Conservation (phyloP, 2,329 filamentous ascomycete genomes). For the Hymenoscyphus occultus region DNA sequence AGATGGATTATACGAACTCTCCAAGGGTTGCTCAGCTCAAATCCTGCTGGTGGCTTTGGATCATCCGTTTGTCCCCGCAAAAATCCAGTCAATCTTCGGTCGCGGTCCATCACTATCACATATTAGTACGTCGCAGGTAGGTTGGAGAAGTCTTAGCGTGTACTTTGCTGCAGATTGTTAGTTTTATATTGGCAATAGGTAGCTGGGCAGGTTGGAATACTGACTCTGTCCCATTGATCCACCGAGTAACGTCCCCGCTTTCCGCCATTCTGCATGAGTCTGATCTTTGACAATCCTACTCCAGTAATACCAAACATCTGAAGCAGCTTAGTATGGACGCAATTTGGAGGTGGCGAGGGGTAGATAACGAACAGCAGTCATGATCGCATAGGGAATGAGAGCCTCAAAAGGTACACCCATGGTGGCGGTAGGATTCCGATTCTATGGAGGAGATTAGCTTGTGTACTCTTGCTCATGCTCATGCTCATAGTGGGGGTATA, state of each 20-base stretch:
- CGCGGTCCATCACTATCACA: conserved; percentile 42
- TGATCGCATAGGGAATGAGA: conserved; percentile 42
- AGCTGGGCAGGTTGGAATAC: conserved; percentile 13
- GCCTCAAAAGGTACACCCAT: conserved; percentile 44
- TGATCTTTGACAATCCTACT: conserved; percentile 39
- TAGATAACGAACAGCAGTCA: conserved; percentile 37
- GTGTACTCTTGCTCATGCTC: not conserved
- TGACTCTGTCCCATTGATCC: conserved; percentile 42
- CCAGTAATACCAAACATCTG: conserved; percentile 43
- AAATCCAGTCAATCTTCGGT: conserved; percentile 41
- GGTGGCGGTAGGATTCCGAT: conserved; percentile 26
- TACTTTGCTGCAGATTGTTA: conserved; percentile 39
- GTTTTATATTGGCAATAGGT: conserved; percentile 14
- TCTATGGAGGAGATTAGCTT: conserved; percentile 23
- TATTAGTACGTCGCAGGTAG: conserved; percentile 19
- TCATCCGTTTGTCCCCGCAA: conserved; percentile 41
- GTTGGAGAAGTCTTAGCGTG: not conserved
- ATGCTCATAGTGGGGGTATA: not conserved
- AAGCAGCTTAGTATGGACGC: conserved; percentile 22
- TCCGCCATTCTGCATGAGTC: conserved; percentile 40
- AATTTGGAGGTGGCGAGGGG: not conserved
- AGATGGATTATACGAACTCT: conserved; percentile 36
- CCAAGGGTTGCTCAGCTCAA: conserved; percentile 43
- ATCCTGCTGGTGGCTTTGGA: conserved; percentile 38
- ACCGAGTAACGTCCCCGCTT: conserved; percentile 40